These are phyloP conservation scores for Diaporthe australafricana DNA, from an alignment of 2,329 filamentous ascomycete species.

Conservation along the genomic window DNA sequence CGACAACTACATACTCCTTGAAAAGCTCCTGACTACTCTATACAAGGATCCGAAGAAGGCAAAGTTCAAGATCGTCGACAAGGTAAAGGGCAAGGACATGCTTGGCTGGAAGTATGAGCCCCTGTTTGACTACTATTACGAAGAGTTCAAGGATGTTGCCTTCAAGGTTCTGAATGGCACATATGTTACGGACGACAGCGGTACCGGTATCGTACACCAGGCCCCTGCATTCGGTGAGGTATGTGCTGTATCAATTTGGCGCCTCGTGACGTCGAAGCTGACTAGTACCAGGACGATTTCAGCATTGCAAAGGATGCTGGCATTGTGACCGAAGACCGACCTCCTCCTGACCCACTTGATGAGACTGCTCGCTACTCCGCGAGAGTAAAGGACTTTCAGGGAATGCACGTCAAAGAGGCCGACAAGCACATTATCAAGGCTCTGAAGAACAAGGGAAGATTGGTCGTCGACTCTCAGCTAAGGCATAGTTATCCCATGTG, in stretches of 20 bases:
- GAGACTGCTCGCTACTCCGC: slow-evolving; percentile 83
- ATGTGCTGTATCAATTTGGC: slow-evolving; percentile 57
- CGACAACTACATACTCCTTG: slow-evolving; percentile 87
- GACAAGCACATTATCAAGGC: slow-evolving; percentile 95
- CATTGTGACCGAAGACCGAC: slow-evolving; percentile 79
- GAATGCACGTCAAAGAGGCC: slow-evolving; percentile 90
- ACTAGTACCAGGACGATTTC: slow-evolving; percentile 77
- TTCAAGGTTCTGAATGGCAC: slow-evolving; percentile 86
- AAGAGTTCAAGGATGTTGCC: slow-evolving; percentile 85
- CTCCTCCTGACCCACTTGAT: slow-evolving; percentile 92
- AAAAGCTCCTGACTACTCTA: slow-evolving; percentile 82
- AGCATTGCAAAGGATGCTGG: slow-evolving; percentile 81
- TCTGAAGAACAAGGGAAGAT: slow-evolving; percentile 79
- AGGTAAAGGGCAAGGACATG: slow-evolving; percentile 86
- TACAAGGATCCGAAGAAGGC: slow-evolving; percentile 98
- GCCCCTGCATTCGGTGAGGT: slow-evolving; percentile 88
- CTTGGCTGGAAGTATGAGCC: slow-evolving; percentile 90
- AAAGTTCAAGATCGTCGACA: slow-evolving; percentile 86
- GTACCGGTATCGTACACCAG: slow-evolving; percentile 95
- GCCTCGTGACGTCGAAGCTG: not conserved
- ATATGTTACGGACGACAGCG: slow-evolving; percentile 90
- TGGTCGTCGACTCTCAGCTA: slow-evolving; percentile 88
- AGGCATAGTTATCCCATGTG: slow-evolving; percentile 95
- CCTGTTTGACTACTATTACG: slow-evolving; percentile 89
- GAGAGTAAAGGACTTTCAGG: slow-evolving; percentile 83